These are phyloP conservation scores for Russula emetica DNA, from an alignment of 768 basidiomycete species.

Conservation along the genomic window DNA sequence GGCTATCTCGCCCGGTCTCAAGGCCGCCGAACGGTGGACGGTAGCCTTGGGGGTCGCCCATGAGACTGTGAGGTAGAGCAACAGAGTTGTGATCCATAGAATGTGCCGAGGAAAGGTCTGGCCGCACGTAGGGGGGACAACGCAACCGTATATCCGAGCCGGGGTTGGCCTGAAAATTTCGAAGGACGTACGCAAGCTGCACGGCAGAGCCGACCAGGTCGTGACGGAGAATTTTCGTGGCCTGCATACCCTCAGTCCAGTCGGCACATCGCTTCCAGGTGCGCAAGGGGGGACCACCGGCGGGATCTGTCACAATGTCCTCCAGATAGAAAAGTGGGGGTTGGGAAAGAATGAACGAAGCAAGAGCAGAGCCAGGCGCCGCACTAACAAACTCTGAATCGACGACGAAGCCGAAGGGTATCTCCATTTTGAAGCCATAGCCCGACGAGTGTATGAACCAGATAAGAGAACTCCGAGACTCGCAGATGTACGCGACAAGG, in stretches of 20 bases:
- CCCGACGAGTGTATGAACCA: conserved; percentile 78
- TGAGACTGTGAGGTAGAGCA: conserved; percentile 2
- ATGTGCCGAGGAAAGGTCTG: conserved; percentile 16
- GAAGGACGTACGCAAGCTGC: conserved; percentile 54
- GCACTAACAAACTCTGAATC: conserved; percentile 54
- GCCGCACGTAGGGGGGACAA: conserved; percentile 20
- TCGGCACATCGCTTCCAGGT: conserved; percentile 64
- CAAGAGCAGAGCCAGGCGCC: conserved; percentile 53
- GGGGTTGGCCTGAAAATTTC: conserved; percentile 27
- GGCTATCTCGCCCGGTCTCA: conserved; percentile 9
- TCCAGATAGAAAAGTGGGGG: conserved; percentile 71
- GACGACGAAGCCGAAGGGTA: conserved; percentile 61
- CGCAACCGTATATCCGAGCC: conserved; percentile 25
- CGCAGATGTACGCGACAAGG: conserved; percentile 72
- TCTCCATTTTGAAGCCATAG: conserved; percentile 80
- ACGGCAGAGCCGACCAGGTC: conserved; percentile 59
- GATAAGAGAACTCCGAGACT: conserved; percentile 57
- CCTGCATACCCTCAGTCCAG: conserved; percentile 74
- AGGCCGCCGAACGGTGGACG: conserved; percentile 20
- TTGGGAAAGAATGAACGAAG: conserved; percentile 59
- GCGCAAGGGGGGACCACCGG: conserved; percentile 36
- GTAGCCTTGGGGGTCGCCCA: conserved; percentile 16
- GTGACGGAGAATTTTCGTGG: conserved; percentile 57
- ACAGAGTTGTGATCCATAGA: conserved; percentile 10
- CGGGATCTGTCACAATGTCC: conserved; percentile 35